phyloP scores from a whole-genome alignment of 108 stramenopile species.

The Chaetoceros muelleri region DNA sequence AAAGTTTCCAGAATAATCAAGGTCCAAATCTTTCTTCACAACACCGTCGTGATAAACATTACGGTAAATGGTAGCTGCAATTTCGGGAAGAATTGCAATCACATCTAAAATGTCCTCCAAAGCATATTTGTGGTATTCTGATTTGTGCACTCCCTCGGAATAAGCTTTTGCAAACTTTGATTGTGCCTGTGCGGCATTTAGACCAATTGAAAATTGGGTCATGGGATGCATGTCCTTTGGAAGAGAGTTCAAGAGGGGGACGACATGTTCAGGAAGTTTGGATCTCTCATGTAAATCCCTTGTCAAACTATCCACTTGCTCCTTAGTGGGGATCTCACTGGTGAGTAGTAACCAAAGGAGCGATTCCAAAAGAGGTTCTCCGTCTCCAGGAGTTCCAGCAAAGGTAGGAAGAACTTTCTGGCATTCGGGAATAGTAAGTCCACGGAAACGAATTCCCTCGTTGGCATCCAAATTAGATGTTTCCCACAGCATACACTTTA shows the following conservation, averaged over 20 bases:
- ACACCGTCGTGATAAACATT: constrained; percentile 94
- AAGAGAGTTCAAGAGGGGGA: constrained; percentile 83
- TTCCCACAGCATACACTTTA: constrained; percentile 99
- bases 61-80: constrained; percentile 97
- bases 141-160: constrained; percentile 84
- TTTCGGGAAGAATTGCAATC: constrained; percentile 91
- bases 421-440: constrained; percentile 97
- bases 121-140: constrained; percentile 83
- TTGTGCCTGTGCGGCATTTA: constrained; percentile 90
- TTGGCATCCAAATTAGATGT: constrained; percentile 97
- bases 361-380: constrained; percentile 94
- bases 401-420: constrained; percentile 93
- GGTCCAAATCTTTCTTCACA: constrained; percentile 75
- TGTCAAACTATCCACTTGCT: constrained; percentile 89
- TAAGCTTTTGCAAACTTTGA: constrained; percentile 94
- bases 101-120: constrained; percentile 95
- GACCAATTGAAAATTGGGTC: constrained; percentile 93
- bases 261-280: constrained; percentile 85
- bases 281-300: constrained; percentile 86
- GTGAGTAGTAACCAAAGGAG: constrained; percentile 96
- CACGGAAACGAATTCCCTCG: constrained; percentile 99
- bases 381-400: constrained; percentile 82
- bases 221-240: constrained; percentile 99
- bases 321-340: constrained; percentile 95
- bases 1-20: constrained; percentile 99